A percentile compares a stretch with the other conserved stretches of the same genome.
Conservation (phyloP, 1,284 basidiomycete genomes). For the Apiotrichum domesticum region DNA sequence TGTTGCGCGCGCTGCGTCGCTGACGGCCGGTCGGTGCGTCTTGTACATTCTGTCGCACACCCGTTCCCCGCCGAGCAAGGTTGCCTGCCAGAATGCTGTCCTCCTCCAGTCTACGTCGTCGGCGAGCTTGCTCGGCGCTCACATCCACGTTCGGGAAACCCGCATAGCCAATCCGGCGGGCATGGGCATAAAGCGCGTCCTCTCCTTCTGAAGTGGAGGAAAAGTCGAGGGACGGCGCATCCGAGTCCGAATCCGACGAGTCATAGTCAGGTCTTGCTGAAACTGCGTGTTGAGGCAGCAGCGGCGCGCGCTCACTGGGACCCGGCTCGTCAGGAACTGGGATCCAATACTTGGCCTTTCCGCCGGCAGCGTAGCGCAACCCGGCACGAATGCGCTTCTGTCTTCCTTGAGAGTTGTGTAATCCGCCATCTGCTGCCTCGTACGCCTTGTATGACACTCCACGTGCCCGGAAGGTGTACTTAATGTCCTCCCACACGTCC, state of each 20-base stretch:
- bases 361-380: constrained; percentile 80
- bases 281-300: constrained; percentile 55
- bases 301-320: constrained; percentile 53
- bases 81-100: constrained; percentile 52
- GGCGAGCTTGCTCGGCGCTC: constrained; percentile 50
- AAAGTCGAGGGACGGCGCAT: constrained; percentile 41
- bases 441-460: constrained; percentile 94
- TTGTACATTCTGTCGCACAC: too few species aligned
- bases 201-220: constrained; percentile 49
- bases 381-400: constrained; percentile 81
- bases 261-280: constrained; percentile 17
- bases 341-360: constrained; percentile 83
- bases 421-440: constrained; percentile 86
- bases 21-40: too few species aligned
- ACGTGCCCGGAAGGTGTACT: constrained; percentile 74
- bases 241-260: constrained; percentile 40
- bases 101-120: constrained; percentile 40
- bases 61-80: constrained; percentile 45
- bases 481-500: constrained; percentile 82
- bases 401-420: constrained; percentile 76
- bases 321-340: constrained; percentile 55
- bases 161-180: constrained; percentile 83
- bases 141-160: constrained; percentile 84
- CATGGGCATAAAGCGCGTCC: constrained; percentile 55
- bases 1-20: constrained; percentile 14